Percentiles rank a stretch among this genome's conserved stretches.
These are phyloP conservation scores for Aegilops tauschii DNA, from an alignment of 176 grass and related monocot species.

Conservation along the genomic window DNA sequence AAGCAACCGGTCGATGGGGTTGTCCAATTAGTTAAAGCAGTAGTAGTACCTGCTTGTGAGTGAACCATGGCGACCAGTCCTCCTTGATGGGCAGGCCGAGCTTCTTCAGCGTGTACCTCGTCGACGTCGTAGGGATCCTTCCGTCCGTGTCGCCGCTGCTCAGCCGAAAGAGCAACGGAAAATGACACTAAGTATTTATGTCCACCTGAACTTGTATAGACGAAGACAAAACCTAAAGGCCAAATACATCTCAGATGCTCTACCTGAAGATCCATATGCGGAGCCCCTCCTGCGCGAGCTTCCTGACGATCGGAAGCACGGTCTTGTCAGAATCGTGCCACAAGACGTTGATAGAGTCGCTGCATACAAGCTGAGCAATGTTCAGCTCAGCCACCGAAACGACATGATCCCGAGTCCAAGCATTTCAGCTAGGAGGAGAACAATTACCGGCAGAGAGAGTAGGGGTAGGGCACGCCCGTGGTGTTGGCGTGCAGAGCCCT, in stretches of 20 bases:
- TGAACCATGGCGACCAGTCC: constrained; percentile 51
- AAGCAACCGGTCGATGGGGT: not conserved
- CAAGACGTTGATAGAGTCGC: not conserved
- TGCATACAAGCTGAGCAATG: not conserved
- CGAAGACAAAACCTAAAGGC: not conserved
- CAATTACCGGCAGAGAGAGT: constrained; percentile 34
- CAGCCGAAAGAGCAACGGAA: no score
- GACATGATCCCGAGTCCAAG: not conserved
- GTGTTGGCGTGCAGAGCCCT: constrained; percentile 45
- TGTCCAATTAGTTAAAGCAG: not conserved
- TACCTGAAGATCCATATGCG: constrained; percentile 42
- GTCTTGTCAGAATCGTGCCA: constrained; percentile 44
- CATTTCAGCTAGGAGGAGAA: not conserved
- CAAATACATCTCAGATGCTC: not conserved
- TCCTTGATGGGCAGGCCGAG: constrained; percentile 40
- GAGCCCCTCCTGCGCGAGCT: constrained; percentile 35
- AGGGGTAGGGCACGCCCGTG: not conserved
- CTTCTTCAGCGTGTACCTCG: constrained; percentile 53
- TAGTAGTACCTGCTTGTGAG: constrained; percentile 38
- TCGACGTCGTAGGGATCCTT: constrained; percentile 55
- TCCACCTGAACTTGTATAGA: no score
- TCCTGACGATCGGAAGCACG: constrained; percentile 41
- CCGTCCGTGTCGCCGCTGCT: constrained; percentile 52
- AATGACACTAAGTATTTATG: no score
- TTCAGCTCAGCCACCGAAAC: not conserved